phyloP scores from a whole-genome alignment of 2,329 filamentous ascomycete species.

The Ophiocordyceps camponoti-rufipedis region DNA sequence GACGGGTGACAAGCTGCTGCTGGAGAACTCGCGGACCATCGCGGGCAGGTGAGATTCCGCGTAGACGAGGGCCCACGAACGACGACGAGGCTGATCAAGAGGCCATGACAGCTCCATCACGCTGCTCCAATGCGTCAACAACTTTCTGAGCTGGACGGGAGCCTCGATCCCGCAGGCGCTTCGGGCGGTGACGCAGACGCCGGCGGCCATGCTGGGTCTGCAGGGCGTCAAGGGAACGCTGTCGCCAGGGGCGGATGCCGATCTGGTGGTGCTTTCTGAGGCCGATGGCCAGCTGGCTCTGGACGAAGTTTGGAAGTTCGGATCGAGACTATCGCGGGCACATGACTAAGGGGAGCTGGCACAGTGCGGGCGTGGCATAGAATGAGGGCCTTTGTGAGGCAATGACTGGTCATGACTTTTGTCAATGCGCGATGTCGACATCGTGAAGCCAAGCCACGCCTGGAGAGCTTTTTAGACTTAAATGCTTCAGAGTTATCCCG shows the following conservation, averaged over 20 bases:
- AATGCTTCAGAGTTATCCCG: too few species aligned
- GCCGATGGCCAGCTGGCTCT: conserved; percentile 36
- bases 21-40: conserved; percentile 64
- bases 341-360: background rate
- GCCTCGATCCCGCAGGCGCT: conserved; percentile 49
- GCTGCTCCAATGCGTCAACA: conserved; percentile 66
- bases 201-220: conserved; percentile 58
- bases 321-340: conserved; percentile 22
- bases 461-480: too few species aligned
- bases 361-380: background rate
- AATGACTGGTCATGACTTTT: too few species aligned
- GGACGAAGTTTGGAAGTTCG: conserved; percentile 73
- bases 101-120: conserved; percentile 38
- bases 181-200: conserved; percentile 56
- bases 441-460: too few species aligned
- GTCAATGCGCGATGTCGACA: too few species aligned
- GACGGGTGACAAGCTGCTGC: conserved; percentile 50
- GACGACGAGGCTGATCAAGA: conserved; percentile 1
- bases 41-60: conserved; percentile 43
- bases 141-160: conserved; percentile 61
- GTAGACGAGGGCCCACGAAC: background rate
- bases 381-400: too few species aligned
- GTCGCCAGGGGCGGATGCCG: conserved; percentile 44
- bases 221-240: conserved; percentile 47
- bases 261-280: conserved; percentile 50